These are phyloP conservation scores for Vachellia collinsii DNA, from an alignment of 306 rosid species.

Conservation along the genomic window DNA sequence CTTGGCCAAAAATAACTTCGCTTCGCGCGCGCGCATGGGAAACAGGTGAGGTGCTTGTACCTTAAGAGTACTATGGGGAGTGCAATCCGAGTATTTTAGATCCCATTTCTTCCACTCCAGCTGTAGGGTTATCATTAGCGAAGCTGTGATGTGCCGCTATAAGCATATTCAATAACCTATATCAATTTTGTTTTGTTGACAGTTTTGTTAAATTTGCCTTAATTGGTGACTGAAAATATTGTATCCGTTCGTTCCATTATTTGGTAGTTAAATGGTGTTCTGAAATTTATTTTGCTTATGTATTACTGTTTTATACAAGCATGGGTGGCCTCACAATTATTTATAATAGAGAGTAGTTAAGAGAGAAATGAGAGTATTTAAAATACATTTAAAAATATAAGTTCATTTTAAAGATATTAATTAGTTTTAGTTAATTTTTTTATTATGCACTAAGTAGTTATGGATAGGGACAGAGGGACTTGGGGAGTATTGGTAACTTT, in stretches of 20 bases:
- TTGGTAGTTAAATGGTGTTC: background rate
- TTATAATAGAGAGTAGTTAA: too few relatives aligned
- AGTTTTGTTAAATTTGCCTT: conserved; percentile 10
- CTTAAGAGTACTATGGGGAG: conserved; percentile 77
- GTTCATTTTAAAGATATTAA: background rate
- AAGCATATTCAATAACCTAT: background rate
- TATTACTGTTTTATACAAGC: background rate
- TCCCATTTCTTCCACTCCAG: background rate
- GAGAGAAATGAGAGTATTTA: too few relatives aligned
- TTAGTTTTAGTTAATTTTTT: too few relatives aligned
- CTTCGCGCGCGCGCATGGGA: conserved; percentile 1
- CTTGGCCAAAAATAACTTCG: background rate
- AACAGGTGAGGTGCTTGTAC: conserved; percentile 70
- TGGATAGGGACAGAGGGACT: too few relatives aligned
- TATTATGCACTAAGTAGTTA: background rate
- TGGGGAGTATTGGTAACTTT: background rate
- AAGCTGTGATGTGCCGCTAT: background rate
- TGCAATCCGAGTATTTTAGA: conserved; percentile 58
- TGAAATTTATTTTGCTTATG: background rate
- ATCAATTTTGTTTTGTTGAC: conserved; percentile 16
- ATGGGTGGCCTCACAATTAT: too few relatives aligned
- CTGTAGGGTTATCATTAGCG: background rate
- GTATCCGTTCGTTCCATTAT: background rate
- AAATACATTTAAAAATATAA: too few relatives aligned
- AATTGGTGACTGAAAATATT: background rate